Base-by-base conservation (phyloP, 1,284 basidiomycete genomes). In the Gomphus bonarii region DNA sequence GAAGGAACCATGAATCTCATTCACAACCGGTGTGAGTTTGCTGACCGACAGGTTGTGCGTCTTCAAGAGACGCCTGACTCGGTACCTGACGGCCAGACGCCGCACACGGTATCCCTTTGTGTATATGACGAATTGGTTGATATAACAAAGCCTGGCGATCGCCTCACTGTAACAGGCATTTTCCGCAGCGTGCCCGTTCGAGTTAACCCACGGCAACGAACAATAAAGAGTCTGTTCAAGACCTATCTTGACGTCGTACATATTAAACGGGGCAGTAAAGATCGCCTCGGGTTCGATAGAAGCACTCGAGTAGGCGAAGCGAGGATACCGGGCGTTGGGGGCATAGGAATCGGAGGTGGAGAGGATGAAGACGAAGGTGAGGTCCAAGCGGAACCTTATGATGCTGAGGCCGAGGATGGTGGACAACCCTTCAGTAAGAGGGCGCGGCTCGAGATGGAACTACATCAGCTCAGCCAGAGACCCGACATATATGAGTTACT, bases 61-160 rank as follows among this genome's bases (percentile, higher is more conserved):
- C 75, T 99, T 4, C 95, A 99, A 69, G 95, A 99, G 70, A 99
- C 95, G 0, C 95, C 95, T 0, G 97, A 99, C 65, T 91, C 88
- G 7, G 95, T 99, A 0, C 95, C 95, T 1, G 95, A 98, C 69
- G 97, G 95, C 18, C 95, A 98, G 70, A 99, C 95, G 1, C 95
- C 95, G 0, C 95, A 98, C 67, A 98, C 94, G 0, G 93, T 99
- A 55, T 95, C 91, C 1, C 72, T 99, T 58, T 95, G 94, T 67
- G 89, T 91, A 18, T 98, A 99, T 68, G 95, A 99, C 67, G 97
- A 99, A 68, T 80, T 99, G 1, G 95, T 98, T 42, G 95, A 99
- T 67, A 78, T 95, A 16, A 73, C 88, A 58, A 99, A 98, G 71
- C 95, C 95, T 0, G 95, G 95, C 67, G 95, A 99, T 70, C 80